Base-by-base conservation (phyloP, 805 yeast genomes). In the Yarrowia keelungensis region DNA sequence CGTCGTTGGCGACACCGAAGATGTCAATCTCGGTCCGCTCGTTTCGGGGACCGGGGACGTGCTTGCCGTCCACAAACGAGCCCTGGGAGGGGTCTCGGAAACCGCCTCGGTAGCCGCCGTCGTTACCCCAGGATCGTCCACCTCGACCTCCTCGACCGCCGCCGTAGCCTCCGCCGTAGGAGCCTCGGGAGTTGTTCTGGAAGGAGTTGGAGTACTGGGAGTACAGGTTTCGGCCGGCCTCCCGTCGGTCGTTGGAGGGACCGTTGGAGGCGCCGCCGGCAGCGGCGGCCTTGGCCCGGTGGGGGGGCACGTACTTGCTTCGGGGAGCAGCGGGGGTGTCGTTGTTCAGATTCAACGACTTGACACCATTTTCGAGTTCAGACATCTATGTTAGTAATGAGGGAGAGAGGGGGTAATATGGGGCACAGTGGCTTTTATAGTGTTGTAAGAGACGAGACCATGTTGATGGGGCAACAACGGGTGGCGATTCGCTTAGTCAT, bases 51-150 rank as follows among this genome's bases (percentile, higher is more conserved):
- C 97, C 91, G 70, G 97, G 97, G 72, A 87, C 83, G 78, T 94
- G 98, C 76, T 86, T 86, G 74, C 98, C 98, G 76, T 92, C 89
- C 68, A 83, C 88, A 86, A 92, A 95, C 72, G 84, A 83, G 74
- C 99, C 99, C 73, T 86, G 89, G 72, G 89, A 89, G 71, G 79
- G 75, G 69, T 76, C 73, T 71, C 81, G 75, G 72, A 77, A 73
- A 71, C 78, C 75, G 72, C 81, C 74, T 59, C 72, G 67, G 56
- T 47, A 62, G 45, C 77, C 75, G 47, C 74, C 74, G 46, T 73
- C 74, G 58, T 74, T 72, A 47, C 76, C 75, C 67, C 67, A 62
- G 32, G 47, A 39, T 69, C 74, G 73, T 67, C 77, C 75, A 54
- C 81, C 78, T 61, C 76, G 72, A 59, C 74, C 71, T 50, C 75